Evolutionary conservation across 2,329 filamentous ascomycete species (phyloP).

Genomic region (Fusarium sp.): DNA sequence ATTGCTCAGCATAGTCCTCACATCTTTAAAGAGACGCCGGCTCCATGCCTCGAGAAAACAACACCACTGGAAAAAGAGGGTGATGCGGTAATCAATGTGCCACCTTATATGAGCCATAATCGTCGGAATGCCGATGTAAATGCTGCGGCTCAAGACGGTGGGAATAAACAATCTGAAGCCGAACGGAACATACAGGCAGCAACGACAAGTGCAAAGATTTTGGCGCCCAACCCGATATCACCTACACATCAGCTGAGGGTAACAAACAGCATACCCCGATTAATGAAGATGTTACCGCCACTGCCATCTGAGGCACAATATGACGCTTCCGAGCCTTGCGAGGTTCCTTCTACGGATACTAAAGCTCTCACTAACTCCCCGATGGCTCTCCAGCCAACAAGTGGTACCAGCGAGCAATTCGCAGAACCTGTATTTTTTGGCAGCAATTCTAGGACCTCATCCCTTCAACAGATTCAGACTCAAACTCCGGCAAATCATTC

Average conservation of each 20-base stretch:
- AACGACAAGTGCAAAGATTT: slow-evolving; percentile 47
- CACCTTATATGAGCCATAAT: slow-evolving; percentile 34
- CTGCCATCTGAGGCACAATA: slow-evolving; percentile 50
- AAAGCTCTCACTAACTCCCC: slow-evolving; percentile 18
- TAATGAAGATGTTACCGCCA: slow-evolving; percentile 65
- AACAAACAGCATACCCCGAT: slow-evolving; percentile 61
- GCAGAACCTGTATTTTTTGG: not conserved
- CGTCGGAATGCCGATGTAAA: slow-evolving; percentile 42
- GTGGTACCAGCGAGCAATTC: not conserved
- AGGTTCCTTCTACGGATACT: not conserved
- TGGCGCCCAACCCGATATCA: slow-evolving; percentile 62
- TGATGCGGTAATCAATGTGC: not conserved
- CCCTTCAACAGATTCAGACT: not conserved
- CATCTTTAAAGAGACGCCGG: not conserved
- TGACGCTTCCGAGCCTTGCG: slow-evolving; percentile 1
- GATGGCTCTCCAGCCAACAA: slow-evolving; percentile 10
- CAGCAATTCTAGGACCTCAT: not conserved
- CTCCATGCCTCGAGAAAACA: not conserved
- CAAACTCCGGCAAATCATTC: slow-evolving; percentile 24
- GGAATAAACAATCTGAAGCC: not conserved
- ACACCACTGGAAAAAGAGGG: not conserved
- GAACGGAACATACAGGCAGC: not conserved
- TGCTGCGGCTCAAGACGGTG: slow-evolving; percentile 31
- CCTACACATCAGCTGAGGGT: slow-evolving; percentile 57
- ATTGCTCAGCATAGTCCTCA: not conserved